A percentile compares a stretch with the other conserved stretches of the same genome.
phyloP scores from a whole-genome alignment of 2,329 filamentous ascomycete genomes.

The Sclerotiophoma versabilis region DNA sequence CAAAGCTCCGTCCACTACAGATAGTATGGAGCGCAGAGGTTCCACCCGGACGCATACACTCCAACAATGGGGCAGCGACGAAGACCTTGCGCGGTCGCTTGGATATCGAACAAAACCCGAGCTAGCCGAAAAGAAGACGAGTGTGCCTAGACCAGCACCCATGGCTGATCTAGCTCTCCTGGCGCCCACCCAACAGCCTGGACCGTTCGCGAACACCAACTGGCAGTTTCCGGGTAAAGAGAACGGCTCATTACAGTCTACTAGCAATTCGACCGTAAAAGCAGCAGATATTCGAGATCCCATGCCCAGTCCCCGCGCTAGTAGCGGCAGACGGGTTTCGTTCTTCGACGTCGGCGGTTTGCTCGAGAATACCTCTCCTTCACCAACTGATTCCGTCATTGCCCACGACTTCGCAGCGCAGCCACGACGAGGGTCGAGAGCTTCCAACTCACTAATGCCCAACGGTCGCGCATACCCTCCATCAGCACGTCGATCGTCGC shows the following conservation, averaged over 20 bases:
- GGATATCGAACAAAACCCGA: slow-evolving; percentile 71
- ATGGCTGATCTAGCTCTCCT: slow-evolving; percentile 40
- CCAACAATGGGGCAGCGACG: slow-evolving; percentile 86
- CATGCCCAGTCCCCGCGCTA: slow-evolving; percentile 46
- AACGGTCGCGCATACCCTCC: slow-evolving; percentile 36
- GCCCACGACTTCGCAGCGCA: slow-evolving; percentile 53
- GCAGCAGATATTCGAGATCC: slow-evolving; percentile 40
- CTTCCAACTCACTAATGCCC: slow-evolving; percentile 34
- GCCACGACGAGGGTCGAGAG: slow-evolving; percentile 40
- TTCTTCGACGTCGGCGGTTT: slow-evolving; percentile 88
- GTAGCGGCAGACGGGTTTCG: slow-evolving; percentile 66
- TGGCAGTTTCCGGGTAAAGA: slow-evolving; percentile 45
- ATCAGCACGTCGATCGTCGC: slow-evolving; percentile 39
- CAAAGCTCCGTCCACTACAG: slow-evolving; percentile 62
- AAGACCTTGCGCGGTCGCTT: slow-evolving; percentile 82
- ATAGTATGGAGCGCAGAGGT: slow-evolving; percentile 63
- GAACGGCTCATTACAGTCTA: slow-evolving; percentile 23
- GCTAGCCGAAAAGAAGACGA: slow-evolving; percentile 54
- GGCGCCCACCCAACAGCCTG: slow-evolving; percentile 26
- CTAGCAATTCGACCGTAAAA: slow-evolving; percentile 33
- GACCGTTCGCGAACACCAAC: slow-evolving; percentile 38
- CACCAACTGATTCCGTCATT: slow-evolving; percentile 46
- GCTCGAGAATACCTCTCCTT: slow-evolving; percentile 59
- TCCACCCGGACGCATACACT: slow-evolving; percentile 68
- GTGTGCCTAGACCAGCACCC: slow-evolving; percentile 50